A percentile compares a stretch with the other conserved stretches of the same genome.
These are phyloP conservation scores for Oryza officinalis DNA, from an alignment of 176 grass and related monocot genomes.

Conservation along the genomic window DNA sequence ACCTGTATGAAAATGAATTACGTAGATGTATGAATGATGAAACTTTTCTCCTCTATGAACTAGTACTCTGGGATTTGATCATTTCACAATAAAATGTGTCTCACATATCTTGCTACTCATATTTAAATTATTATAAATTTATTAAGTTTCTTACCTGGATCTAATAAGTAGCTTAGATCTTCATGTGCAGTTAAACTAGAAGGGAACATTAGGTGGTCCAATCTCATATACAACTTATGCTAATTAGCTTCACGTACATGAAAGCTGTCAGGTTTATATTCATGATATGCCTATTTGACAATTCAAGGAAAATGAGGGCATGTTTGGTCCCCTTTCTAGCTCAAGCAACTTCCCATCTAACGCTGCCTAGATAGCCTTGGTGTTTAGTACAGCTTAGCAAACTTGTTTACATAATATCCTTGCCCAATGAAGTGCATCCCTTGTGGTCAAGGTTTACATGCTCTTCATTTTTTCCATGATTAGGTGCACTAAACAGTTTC, in stretches of 20 bases:
- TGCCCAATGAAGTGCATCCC: background rate
- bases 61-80: conserved; percentile 22
- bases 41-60: conserved; percentile 35
- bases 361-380: background rate
- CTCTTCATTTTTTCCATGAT: background rate
- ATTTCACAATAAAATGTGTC: conserved; percentile 9
- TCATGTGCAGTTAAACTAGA: conserved; percentile 24
- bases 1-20: conserved; percentile 76
- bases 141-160: conserved; percentile 25
- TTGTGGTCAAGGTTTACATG: background rate
- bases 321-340: background rate
- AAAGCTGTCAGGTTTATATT: background rate
- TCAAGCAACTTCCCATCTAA: background rate
- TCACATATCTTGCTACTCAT: background rate
- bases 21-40: conserved; percentile 77
- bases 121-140: background rate
- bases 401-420: background rate
- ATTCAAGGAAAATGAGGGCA: background rate
- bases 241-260: conserved; percentile 5
- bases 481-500: background rate
- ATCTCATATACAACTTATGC: conserved; percentile 22
- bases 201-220: background rate
- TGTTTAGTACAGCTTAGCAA: background rate
- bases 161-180: conserved; percentile 24
- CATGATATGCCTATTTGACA: background rate